A percentile compares a stretch with the other conserved stretches of the same genome.
These are phyloP conservation scores for Apiospora koreana DNA, from an alignment of 2,329 filamentous ascomycete genomes.

Conservation along the genomic window DNA sequence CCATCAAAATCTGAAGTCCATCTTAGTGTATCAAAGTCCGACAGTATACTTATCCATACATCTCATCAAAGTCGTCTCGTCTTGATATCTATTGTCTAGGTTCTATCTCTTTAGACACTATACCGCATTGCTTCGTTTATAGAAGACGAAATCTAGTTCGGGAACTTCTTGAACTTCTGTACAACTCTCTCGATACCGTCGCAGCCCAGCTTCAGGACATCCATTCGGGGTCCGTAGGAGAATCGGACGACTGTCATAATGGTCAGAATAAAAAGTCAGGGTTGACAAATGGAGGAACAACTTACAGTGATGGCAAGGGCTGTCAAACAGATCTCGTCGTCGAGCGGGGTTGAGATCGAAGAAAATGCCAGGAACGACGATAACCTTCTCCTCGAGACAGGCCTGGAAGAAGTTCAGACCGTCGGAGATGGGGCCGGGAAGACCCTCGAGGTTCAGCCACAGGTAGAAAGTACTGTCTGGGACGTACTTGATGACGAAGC, in stretches of 20 bases:
- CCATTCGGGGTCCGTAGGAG: conserved; percentile 82
- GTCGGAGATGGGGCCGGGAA: conserved; percentile 83
- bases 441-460: conserved; percentile 66
- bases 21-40: neutral
- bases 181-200: conserved; percentile 85
- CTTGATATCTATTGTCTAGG: neutral
- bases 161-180: conserved; percentile 53
- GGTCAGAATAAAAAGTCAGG: conserved; percentile 15
- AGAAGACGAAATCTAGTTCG: neutral
- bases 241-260: conserved; percentile 64
- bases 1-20: neutral
- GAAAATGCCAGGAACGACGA: conserved; percentile 96
- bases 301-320: conserved; percentile 81
- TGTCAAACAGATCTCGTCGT: conserved; percentile 89
- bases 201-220: conserved; percentile 74
- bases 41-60: neutral
- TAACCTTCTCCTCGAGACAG: conserved; percentile 90
- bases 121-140: neutral
- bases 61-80: neutral
- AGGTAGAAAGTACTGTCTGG: conserved; percentile 96
- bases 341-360: conserved; percentile 93
- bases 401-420: conserved; percentile 97
- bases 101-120: neutral
- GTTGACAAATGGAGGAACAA: neutral
- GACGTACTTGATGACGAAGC: conserved; percentile 80